Percentiles rank a stretch among this genome's conserved stretches.
Evolutionary conservation across 1,284 basidiomycete species (phyloP).

Genomic region (Trichosporon inkin): DNA sequence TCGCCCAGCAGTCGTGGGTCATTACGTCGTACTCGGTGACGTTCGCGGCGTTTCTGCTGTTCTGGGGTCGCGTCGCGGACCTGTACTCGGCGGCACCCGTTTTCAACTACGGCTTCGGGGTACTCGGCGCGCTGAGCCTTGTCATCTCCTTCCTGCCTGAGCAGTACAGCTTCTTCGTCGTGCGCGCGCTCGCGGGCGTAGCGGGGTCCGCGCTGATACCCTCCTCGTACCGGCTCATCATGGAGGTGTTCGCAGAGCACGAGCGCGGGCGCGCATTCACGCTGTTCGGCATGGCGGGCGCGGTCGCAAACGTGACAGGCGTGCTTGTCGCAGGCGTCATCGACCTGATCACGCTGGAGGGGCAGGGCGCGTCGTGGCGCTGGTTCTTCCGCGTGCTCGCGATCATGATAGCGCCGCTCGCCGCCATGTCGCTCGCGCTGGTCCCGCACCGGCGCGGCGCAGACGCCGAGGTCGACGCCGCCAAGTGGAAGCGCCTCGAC

Average conservation of each 20-base stretch:
- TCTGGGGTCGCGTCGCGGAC: conserved; percentile 37
- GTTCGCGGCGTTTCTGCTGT: conserved; percentile 35
- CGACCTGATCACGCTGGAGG: conserved; percentile 35
- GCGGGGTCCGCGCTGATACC: conserved; percentile 36
- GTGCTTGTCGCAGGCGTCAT: conserved; percentile 35
- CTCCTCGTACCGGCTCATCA: conserved; percentile 36
- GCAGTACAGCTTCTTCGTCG: conserved; percentile 38
- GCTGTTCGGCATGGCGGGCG: conserved; percentile 38
- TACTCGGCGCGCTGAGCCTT: conserved; percentile 34
- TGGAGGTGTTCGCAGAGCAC: conserved; percentile 25
- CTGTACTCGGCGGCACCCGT: conserved; percentile 33
- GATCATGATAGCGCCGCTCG: conserved; percentile 9
- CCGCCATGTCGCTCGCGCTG: background rate
- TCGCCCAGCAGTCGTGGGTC: conserved; percentile 32
- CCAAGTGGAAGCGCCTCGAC: conserved; percentile 41
- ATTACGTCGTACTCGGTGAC: conserved; percentile 33
- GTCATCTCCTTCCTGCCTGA: conserved; percentile 39
- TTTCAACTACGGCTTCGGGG: conserved; percentile 30
- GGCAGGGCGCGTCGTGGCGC: conserved; percentile 39
- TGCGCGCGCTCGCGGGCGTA: conserved; percentile 38
- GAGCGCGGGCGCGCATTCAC: conserved; percentile 33
- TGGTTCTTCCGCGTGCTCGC: conserved; percentile 49
- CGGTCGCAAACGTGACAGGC: conserved; percentile 31
- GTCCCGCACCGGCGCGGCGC: background rate
- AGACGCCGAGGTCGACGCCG: background rate